These are phyloP conservation scores for Adansonia grandidieri DNA, from an alignment of 441 rosid species.

Conservation along the genomic window DNA sequence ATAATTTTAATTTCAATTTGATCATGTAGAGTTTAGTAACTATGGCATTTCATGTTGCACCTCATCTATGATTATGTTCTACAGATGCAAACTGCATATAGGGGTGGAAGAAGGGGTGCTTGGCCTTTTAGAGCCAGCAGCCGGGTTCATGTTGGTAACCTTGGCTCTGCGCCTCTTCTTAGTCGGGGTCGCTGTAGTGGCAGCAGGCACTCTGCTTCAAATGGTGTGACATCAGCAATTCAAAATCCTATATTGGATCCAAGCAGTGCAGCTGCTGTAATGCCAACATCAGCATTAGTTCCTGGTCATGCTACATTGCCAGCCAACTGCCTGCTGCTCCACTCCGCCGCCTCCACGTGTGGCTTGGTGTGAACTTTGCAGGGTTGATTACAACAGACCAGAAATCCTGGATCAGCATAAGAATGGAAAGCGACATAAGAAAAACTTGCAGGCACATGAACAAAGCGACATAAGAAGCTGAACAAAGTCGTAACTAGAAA, in stretches of 20 bases:
- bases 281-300: conserved; percentile 4
- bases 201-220: conserved; percentile 17
- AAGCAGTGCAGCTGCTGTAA: not conserved
- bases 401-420: conserved; percentile 42
- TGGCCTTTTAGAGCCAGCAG: conserved; percentile 30
- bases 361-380: conserved; percentile 44
- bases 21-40: conserved; percentile 16
- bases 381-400: conserved; percentile 39
- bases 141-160: conserved; percentile 25
- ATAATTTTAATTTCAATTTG: conserved; percentile 6
- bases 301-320: conserved; percentile 26
- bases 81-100: conserved; percentile 36
- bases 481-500: conserved; percentile 26
- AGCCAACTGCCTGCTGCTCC: conserved; percentile 30
- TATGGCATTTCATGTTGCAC: conserved; percentile 26
- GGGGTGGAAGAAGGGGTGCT: conserved; percentile 37
- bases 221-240: conserved; percentile 17
- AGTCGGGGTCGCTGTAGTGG: conserved; percentile 25
- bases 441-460: conserved; percentile 27
- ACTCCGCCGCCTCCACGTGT: conserved; percentile 27
- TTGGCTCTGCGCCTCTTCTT: conserved; percentile 18
- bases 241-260: conserved; percentile 3
- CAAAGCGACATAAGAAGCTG: conserved; percentile 16
- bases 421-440: conserved; percentile 45
- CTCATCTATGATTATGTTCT: conserved; percentile 25